phyloP scores from a whole-genome alignment of 106 monocot genomes.

The Cymbidium sinense region DNA sequence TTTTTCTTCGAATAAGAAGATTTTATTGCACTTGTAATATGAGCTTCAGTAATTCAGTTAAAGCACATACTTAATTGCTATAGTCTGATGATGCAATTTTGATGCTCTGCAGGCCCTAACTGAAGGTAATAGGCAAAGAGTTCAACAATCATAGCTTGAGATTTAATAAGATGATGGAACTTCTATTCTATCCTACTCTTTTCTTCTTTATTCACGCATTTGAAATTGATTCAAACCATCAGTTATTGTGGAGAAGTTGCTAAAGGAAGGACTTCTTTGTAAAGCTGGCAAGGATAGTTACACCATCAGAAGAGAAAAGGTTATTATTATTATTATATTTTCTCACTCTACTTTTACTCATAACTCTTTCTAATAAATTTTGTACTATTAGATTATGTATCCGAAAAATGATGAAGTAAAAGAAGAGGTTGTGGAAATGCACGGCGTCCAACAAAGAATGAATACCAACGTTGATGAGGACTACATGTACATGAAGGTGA shows the following conservation, averaged over 20 bases:
- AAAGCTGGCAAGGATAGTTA: slow-evolving; percentile 73
- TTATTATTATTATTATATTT: slow-evolving; percentile 3
- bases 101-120: slow-evolving; percentile 62
- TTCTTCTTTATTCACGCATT: slow-evolving; percentile 4
- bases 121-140: slow-evolving; percentile 61
- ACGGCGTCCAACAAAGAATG: slow-evolving; percentile 16
- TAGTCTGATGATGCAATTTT: background rate
- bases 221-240: slow-evolving; percentile 2
- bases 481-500: slow-evolving; percentile 90
- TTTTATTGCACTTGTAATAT: background rate
- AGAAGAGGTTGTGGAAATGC: slow-evolving; percentile 55
- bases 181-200: background rate
- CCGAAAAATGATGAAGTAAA: slow-evolving; percentile 28
- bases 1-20: background rate
- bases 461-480: slow-evolving; percentile 26
- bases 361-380: background rate
- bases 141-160: background rate
- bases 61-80: background rate
- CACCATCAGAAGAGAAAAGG: slow-evolving; percentile 53
- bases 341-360: background rate
- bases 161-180: slow-evolving; percentile 3
- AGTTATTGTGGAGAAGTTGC: slow-evolving; percentile 72
- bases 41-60: background rate
- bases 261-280: slow-evolving; percentile 65
- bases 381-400: slow-evolving; percentile 15